Percentiles rank a stretch among this genome's conserved stretches.
Evolutionary conservation across 495 filamentous ascomycete genomes (phyloP).

Genomic region (Xylaria castorea): DNA sequence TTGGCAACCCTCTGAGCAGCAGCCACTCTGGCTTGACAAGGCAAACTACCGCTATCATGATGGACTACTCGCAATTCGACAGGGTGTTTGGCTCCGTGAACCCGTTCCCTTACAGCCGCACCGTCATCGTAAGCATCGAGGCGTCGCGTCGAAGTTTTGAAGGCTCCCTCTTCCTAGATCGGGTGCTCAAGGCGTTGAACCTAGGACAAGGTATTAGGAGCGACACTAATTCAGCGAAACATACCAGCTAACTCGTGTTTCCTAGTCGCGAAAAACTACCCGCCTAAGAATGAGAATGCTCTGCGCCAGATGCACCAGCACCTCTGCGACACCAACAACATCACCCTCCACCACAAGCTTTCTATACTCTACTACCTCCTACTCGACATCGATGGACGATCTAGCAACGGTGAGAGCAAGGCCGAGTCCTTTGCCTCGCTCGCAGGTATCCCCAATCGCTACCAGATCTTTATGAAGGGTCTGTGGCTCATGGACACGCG

Average conservation of each 20-base stretch:
- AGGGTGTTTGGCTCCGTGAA: slow-evolving; percentile 67
- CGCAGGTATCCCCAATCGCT: slow-evolving; percentile 63
- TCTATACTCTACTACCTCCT: slow-evolving; percentile 82
- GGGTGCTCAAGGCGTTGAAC: slow-evolving; percentile 71
- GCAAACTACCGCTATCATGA: slow-evolving; percentile 36
- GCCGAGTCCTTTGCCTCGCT: slow-evolving; percentile 62
- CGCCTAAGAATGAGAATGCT: slow-evolving; percentile 68
- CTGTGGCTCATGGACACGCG: slow-evolving; percentile 80
- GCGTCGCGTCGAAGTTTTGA: slow-evolving; percentile 66
- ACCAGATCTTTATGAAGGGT: slow-evolving; percentile 77
- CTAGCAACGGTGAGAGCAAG: slow-evolving; percentile 51
- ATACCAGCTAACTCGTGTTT: slow-evolving; percentile 3
- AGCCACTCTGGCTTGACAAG: background rate
- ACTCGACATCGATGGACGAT: slow-evolving; percentile 68
- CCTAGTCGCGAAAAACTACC: slow-evolving; percentile 62
- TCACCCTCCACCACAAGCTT: slow-evolving; percentile 74
- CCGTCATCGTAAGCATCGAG: slow-evolving; percentile 63
- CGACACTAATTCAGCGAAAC: background rate
- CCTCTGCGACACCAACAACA: slow-evolving; percentile 62
- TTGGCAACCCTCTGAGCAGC: background rate
- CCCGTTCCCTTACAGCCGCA: slow-evolving; percentile 67
- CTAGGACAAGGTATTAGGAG: slow-evolving; percentile 65
- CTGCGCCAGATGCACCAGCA: slow-evolving; percentile 69
- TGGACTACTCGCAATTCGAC: slow-evolving; percentile 63
- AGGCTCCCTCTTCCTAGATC: slow-evolving; percentile 76